Conservation (phyloP, 805 yeast species). For the Wickerhamiella shivajii region DNA sequence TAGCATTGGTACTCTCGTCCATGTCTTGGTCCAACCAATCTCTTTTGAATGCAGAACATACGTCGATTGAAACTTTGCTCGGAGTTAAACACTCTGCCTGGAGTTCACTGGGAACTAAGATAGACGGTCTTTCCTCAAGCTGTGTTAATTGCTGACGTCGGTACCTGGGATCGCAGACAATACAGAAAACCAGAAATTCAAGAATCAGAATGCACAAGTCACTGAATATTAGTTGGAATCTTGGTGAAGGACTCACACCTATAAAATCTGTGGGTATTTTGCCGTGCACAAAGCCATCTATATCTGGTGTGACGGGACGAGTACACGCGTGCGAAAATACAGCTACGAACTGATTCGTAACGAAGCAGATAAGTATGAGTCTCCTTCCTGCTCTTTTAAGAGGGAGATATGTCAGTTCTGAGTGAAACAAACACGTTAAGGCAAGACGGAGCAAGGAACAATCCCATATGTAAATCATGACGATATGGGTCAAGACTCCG, state of each 20-base stretch:
- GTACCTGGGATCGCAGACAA: constrained; percentile 4
- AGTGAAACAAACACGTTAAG: too few relatives aligned
- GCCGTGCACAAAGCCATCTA: constrained; percentile 11
- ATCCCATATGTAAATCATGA: too few relatives aligned
- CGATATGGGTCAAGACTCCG: too few relatives aligned
- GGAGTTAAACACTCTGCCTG: background rate
- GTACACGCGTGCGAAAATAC: constrained; percentile 1
- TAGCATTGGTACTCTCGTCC: background rate
- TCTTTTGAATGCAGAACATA: background rate
- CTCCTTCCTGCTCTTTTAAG: too few relatives aligned
- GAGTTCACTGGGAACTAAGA: background rate
- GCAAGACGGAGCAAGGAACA: too few relatives aligned
- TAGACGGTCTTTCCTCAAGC: background rate
- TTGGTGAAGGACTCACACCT: constrained; percentile 7
- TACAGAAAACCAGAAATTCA: constrained; percentile 1
- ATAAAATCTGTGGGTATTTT: constrained; percentile 8
- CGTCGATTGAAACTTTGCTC: too few relatives aligned
- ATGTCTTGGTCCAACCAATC: background rate
- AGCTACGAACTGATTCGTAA: constrained; percentile 1
- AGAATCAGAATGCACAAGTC: constrained; percentile 4
- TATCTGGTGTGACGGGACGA: background rate
- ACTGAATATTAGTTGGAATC: constrained; percentile 3
- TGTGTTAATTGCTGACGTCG: background rate
- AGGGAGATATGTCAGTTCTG: too few relatives aligned
- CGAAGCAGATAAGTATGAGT: too few relatives aligned